Percentiles rank a stretch among this genome's conserved stretches.
Conservation (phyloP, 225 moss, liverwort and hornwort genomes). For the Thuidium tamariscinum region DNA sequence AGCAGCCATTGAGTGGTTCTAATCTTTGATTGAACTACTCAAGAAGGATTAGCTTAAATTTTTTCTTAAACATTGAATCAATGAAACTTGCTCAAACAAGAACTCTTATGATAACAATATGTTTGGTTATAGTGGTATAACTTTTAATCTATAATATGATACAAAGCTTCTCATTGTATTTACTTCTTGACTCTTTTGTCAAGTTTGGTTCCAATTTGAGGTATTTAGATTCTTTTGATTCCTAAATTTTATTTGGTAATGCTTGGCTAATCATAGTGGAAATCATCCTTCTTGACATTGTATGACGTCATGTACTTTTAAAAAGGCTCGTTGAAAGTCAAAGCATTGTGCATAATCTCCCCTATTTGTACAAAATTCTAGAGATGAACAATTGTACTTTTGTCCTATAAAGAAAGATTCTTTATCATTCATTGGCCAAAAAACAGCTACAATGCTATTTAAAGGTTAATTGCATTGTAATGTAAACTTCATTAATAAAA, state of each 20-base stretch:
- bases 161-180: not conserved
- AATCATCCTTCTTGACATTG: too few species aligned
- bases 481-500: not conserved
- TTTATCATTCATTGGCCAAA: too few species aligned
- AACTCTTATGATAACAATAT: not conserved
- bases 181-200: not conserved
- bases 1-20: not conserved
- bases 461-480: not conserved
- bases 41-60: not conserved
- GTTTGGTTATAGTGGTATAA: not conserved
- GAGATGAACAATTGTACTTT: too few species aligned
- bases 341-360: too few species aligned
- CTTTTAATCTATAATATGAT: not conserved
- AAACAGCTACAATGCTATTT: too few species aligned
- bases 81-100: too few species aligned
- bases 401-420: too few species aligned
- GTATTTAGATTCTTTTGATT: accelerated
- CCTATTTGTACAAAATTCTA: too few species aligned
- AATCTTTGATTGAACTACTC: not conserved
- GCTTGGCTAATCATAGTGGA: too few species aligned
- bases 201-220: not conserved
- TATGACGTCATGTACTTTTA: too few species aligned
- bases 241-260: not conserved
- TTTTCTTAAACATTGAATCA: not conserved
- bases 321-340: too few species aligned